Evolutionary conservation across 345 rosid genomes (phyloP).

Genomic region (Trapa incisa): DNA sequence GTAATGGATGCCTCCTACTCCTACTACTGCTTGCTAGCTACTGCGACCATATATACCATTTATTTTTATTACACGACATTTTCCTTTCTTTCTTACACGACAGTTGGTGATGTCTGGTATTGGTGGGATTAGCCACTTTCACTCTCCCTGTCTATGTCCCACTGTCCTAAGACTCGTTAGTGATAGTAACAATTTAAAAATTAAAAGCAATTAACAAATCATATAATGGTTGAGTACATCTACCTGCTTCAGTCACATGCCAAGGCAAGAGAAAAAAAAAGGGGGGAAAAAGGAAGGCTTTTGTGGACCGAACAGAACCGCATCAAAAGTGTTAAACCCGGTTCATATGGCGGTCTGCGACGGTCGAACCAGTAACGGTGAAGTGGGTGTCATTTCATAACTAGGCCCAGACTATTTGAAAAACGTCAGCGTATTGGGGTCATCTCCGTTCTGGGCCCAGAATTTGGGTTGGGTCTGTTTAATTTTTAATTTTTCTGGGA

Average conservation of each 20-base stretch:
- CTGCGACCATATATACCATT: too few relatives aligned
- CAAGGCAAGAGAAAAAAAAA: neutral
- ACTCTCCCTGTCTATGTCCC: conserved; percentile 1
- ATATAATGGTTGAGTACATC: too few relatives aligned
- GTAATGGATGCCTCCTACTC: conserved; percentile 19
- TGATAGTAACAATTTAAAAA: neutral
- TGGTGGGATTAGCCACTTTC: neutral
- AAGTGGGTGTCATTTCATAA: neutral
- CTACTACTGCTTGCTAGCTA: conserved; percentile 20
- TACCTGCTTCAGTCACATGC: too few relatives aligned
- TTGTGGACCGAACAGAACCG: neutral
- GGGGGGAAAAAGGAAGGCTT: neutral
- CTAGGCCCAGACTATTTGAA: neutral
- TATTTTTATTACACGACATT: too few relatives aligned
- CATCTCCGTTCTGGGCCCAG: too few relatives aligned
- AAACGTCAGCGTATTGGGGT: neutral
- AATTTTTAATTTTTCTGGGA: neutral
- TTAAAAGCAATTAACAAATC: neutral
- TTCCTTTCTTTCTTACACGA: neutral
- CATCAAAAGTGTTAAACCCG: neutral
- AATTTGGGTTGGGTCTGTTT: too few relatives aligned
- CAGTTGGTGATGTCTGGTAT: neutral
- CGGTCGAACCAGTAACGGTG: neutral
- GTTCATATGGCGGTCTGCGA: neutral
- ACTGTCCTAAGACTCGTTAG: conserved; percentile 1